Base-by-base conservation (phyloP, 2,329 filamentous ascomycete genomes). In the Emmonsia crescens region DNA sequence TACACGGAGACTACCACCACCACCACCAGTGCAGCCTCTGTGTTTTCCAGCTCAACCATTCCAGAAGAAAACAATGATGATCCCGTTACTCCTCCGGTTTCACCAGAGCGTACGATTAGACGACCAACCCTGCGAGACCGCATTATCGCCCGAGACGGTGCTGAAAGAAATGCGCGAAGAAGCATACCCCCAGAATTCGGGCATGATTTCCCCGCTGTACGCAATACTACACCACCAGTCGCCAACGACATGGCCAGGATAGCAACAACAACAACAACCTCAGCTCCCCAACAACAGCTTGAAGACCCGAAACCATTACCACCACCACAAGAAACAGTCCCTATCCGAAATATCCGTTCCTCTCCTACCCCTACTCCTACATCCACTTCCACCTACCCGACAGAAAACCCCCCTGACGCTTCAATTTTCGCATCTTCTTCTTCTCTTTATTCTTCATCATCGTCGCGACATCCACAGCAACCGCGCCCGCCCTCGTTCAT, bases 61-160 rank as follows among this genome's bases (percentile, higher is more conserved):
- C 78, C 83, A 0, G 85, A 86, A 66, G 85, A 87, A 64, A 78
- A 80, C 3, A 81, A 83, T 57, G 77, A 82, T 44, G 82, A 83
- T 61, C 77, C 78, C 19, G 74, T 80, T 16, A 83, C 80, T 12
- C 82, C 82, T 24, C 80, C 79, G 5, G 70, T 76, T 60, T 80
- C 78, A 48, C 81, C 80, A 12, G 68, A 73, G 57, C 71, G 60
- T 57, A 72, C 70, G 36, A 64, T 67, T 12, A 67, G 71, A n/a
- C 64, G 74, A 57, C 72, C 72, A 9, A 55, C 68, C 0, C 72
- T 75, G 24, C 71, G 73, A 6, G 74, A 76, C 62, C 68, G 70
- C 16, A 71, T 70, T 57, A 69, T 68, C 33, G 60, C 65, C 24
- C 46, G 48, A 16, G 61, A 61, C 27, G 61, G 57, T 24, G 73